Evolutionary conservation across 345 rosid species (phyloP), one percentile per base, ranked within the genome.

Genomic region (Bruguiera gymnorhiza): DNA sequence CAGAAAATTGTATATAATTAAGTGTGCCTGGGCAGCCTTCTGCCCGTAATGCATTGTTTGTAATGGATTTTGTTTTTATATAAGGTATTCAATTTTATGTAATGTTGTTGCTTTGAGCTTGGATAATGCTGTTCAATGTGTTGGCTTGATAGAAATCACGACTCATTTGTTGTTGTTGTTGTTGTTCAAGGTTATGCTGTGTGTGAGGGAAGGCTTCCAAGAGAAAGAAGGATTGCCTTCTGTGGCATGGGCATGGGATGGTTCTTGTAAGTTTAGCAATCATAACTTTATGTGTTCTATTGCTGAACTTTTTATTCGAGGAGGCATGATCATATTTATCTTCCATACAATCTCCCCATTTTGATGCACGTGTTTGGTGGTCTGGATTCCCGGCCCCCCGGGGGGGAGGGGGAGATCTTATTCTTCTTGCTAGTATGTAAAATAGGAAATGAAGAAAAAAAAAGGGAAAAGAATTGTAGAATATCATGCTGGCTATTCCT

Each of bases 171-270:
- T 57, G 55, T 62, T 82, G 29, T 36, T 51, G 48, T 29, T 57
- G 37, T n/a, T 59, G 61, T 61, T 74, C 18, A 61, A 90, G 97
- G 93, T 70, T 87, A 87, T 78, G 86, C 76, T 20, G 68, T 90
- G 39, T 73, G 72, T 26, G 88, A 87, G 70, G 88, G 76, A 58
- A 80, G 76, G 43, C 89, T 83, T 5, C 48, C 82, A 55, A 83
- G 78, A 69, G 82, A 84, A 65, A 79, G 53, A 21, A 83, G 87
- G 39, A 83, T 90, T 75, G 96, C 96, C 59, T 87, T 90, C 57
- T 93, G 97, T 69, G 97, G 98, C 62, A 48, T 93, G 69, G 98
- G 97, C 79, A 75, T 83, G 80, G 98, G 97, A 36, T 93, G 98
- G 98, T 77, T 89, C 74, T 62, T 93, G 97, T 90, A 81, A 86